Percentiles rank a stretch among this genome's conserved stretches.
Evolutionary conservation across 345 rosid genomes (phyloP).

Genomic region (Excoecaria cochinchinensis): DNA sequence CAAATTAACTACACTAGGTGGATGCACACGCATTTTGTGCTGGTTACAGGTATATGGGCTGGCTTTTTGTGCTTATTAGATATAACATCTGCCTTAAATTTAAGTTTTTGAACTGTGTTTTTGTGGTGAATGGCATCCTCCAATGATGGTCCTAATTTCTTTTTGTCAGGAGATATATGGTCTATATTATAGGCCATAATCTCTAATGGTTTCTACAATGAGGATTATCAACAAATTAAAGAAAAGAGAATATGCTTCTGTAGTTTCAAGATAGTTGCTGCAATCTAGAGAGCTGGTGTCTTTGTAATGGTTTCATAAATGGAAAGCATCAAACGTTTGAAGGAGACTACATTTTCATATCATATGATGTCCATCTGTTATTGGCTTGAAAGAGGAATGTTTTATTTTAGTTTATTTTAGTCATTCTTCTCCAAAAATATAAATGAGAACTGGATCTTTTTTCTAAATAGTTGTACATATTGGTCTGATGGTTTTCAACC

Average conservation of each 20-base stretch:
- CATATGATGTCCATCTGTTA: background rate
- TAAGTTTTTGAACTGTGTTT: no score
- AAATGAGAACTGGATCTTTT: background rate
- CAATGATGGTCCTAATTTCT: background rate
- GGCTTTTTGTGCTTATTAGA: no score
- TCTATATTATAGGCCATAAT: background rate
- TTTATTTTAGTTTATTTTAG: background rate
- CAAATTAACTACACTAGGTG: background rate
- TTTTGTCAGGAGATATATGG: background rate
- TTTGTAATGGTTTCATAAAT: background rate
- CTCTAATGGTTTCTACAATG: background rate
- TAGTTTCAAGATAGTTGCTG: background rate
- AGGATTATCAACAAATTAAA: background rate
- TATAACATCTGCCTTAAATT: no score
- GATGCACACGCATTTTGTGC: no score
- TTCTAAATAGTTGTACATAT: background rate
- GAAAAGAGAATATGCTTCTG: background rate
- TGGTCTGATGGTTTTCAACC: background rate
- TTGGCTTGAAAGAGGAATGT: background rate
- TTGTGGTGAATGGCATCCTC: background rate
- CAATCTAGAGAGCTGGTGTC: background rate
- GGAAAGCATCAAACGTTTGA: background rate
- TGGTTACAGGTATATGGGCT: no score
- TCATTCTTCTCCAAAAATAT: background rate
- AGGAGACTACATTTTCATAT: background rate